Evolutionary conservation across 2,329 filamentous ascomycete species (phyloP).

Genomic region (Fusarium proliferatum): DNA sequence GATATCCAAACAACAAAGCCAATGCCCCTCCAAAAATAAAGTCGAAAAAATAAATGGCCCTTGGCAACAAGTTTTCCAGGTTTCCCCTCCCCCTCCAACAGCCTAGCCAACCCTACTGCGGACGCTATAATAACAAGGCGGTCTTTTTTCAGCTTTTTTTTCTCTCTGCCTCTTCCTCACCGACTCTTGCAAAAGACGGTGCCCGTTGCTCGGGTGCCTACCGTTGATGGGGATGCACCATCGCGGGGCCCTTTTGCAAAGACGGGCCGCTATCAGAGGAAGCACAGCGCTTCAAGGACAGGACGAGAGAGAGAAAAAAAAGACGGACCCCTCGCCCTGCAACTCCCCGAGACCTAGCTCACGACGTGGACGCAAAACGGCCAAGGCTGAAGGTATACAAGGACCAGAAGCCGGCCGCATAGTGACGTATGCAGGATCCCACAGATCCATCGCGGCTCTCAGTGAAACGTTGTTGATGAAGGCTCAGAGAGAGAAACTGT

Average conservation of each 20-base stretch:
- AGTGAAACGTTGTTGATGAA: conserved; percentile 2
- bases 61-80: conserved; percentile 30
- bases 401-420: conserved; percentile 32
- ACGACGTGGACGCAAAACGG: conserved; percentile 42
- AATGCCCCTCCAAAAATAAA: conserved; percentile 34
- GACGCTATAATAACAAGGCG: conserved; percentile 35
- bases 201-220: conserved; percentile 39
- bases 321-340: conserved; percentile 24
- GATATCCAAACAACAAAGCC: conserved; percentile 28
- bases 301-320: background rate
- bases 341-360: conserved; percentile 19
- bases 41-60: conserved; percentile 39
- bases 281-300: conserved; percentile 19
- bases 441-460: conserved; percentile 20
- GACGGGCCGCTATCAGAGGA: conserved; percentile 28
- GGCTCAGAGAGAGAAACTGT: background rate
- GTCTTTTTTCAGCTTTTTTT: background rate
- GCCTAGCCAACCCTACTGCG: conserved; percentile 25
- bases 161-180: conserved; percentile 28
- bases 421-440: conserved; percentile 42
- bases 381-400: conserved; percentile 35
- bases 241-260: conserved; percentile 33
- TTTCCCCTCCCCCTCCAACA: conserved; percentile 39
- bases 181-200: conserved; percentile 42
- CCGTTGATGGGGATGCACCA: conserved; percentile 28